These are phyloP conservation scores for Casuarina equisetifolia DNA, from an alignment of 306 rosid species.

Conservation along the genomic window DNA sequence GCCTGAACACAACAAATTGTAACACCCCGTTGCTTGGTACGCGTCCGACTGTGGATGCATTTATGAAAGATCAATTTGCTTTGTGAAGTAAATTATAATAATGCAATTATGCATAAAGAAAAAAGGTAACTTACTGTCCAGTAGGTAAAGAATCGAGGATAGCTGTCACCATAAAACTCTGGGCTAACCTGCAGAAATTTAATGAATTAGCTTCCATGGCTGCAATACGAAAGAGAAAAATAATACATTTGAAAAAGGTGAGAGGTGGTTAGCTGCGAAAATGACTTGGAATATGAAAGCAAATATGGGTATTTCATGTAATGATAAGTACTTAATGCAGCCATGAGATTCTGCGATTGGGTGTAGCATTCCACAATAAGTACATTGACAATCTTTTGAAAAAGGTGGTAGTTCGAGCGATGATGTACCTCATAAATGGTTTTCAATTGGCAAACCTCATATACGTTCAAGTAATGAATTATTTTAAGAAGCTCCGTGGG, in stretches of 20 bases:
- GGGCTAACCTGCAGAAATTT: constrained; percentile 80
- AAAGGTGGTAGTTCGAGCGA: not conserved
- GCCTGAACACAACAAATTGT: constrained; percentile 87
- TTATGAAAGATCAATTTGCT: not conserved
- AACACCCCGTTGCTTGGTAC: constrained; percentile 96
- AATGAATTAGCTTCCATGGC: constrained; percentile 40
- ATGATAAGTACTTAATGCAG: not conserved
- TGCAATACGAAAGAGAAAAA: not conserved
- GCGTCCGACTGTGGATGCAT: constrained; percentile 74
- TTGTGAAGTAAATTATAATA: not conserved
- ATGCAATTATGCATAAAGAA: constrained; percentile 19
- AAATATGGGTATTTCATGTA: constrained; percentile 20
- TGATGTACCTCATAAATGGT: not conserved
- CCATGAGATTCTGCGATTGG: not conserved
- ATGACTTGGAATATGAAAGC: constrained; percentile 38
- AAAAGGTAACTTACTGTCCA: constrained; percentile 79
- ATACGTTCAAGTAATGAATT: not conserved
- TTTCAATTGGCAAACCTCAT: not conserved
- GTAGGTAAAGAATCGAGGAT: constrained; percentile 91
- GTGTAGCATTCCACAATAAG: constrained; percentile 23
- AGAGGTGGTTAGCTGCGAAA: constrained; percentile 41
- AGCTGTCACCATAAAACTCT: constrained; percentile 89
- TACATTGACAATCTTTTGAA: not conserved
- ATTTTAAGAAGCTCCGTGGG: too few relatives aligned
- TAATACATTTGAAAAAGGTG: constrained; percentile 14